Evolutionary conservation across 2,329 filamentous ascomycete species (phyloP), one percentile per base, ranked within the genome.

Genomic region (Colletotrichum chrysophilum): DNA sequence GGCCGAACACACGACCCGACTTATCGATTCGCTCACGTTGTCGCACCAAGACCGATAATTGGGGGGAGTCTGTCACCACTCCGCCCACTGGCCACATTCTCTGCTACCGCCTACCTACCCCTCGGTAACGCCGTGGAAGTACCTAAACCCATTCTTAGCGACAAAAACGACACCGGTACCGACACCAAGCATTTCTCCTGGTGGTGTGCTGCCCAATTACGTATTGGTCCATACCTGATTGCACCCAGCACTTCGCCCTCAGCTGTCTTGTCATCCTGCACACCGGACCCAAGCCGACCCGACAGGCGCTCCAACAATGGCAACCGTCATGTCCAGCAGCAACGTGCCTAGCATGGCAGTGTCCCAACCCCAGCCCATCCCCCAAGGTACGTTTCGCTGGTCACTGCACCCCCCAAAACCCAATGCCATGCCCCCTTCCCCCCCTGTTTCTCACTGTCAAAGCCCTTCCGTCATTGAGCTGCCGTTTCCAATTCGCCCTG

Each of bases 171-270:
- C 32, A 24, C 68, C 58, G 30, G 30, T 71, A 71, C 52, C 65
- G 8, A 21, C 36, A 68, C 73, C 69, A 68, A 68, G 73, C 64
- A 21, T 64, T 64, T 60, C 30, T 64, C 30, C 64, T 75, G 55
- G 69, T 56, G 72, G 68, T 75, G 73, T 75, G 62, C 72, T 70
- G 69, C 32, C 62, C 73, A 75, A 72, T 72, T 75, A 75, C 73
- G 38, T 75, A 61, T 71, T 66, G 72, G 30, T 61, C 68, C 68
- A 71, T 61, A 28, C 72, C 34, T 62, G 61, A 71, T 66, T 55
- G 32, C 68, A 75, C 72, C 68, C 56, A 21, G 64, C 64, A 61
- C 58, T n/a, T 34, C 26, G 26, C 58, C 18, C 16, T 32, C 58
- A n/a, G 18, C 58, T 61, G 28, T 64, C 34, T 18, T 28, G 43